phyloP scores from a whole-genome alignment of 192 early-diverging fungal genomes.

The Backusella sp. region DNA sequence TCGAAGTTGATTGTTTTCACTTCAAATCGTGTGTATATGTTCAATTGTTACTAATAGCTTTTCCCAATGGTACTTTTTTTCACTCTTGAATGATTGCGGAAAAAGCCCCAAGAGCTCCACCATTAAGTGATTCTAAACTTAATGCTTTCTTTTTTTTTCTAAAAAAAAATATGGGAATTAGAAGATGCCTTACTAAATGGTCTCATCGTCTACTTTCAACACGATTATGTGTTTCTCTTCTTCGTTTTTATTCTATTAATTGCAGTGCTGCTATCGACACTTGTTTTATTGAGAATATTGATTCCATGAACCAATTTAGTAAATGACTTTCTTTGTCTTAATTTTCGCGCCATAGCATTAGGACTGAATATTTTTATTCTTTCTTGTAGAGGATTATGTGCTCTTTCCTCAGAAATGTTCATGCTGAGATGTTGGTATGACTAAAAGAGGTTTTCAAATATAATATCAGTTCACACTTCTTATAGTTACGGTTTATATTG shows the following conservation, averaged over 20 bases:
- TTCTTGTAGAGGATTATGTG: conserved; percentile 29
- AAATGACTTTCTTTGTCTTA: conserved; percentile 7
- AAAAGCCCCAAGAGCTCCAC: conserved; percentile 41
- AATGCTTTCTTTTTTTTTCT: neutral
- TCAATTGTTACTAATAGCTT: conserved; percentile 40
- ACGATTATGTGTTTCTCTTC: conserved; percentile 70
- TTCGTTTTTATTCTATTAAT: conserved; percentile 61
- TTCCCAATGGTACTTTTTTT: conserved; percentile 43
- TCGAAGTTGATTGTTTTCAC: conserved; percentile 48
- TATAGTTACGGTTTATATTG: neutral
- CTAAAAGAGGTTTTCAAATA: neutral
- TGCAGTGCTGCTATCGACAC: conserved; percentile 63
- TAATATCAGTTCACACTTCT: neutral
- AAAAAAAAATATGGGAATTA: neutral
- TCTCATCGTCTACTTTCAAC: conserved; percentile 69
- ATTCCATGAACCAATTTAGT: conserved; percentile 58
- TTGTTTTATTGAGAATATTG: conserved; percentile 71
- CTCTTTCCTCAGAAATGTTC: conserved; percentile 24
- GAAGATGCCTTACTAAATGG: conserved; percentile 42
- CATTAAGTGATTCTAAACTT: conserved; percentile 29
- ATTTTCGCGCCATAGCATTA: conserved; percentile 9
- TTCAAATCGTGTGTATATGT: conserved; percentile 60
- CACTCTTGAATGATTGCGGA: conserved; percentile 24
- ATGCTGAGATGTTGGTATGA: neutral
- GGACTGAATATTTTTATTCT: conserved; percentile 27